Percentiles rank a stretch among this genome's conserved stretches.
Evolutionary conservation across 257 asterid species (phyloP).

Genomic region (Verbena officinalis): DNA sequence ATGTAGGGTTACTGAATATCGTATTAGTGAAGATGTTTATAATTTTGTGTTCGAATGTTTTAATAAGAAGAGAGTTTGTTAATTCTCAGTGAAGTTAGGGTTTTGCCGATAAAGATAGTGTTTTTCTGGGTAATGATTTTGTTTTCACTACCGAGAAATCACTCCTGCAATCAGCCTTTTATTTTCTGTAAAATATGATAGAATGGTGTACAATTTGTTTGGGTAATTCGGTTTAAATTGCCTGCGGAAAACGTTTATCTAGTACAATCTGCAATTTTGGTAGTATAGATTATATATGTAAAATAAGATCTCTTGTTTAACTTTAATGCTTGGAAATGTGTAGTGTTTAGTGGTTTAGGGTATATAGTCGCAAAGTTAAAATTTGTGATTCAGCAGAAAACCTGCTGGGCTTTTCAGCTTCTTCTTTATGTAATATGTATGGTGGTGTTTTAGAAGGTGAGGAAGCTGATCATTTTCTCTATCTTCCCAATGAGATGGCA

Average conservation of each 20-base stretch:
- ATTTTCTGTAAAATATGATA: neutral
- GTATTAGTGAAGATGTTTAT: neutral
- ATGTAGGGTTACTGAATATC: neutral
- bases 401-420: constrained; percentile 13
- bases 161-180: neutral
- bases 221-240: neutral
- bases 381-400: neutral
- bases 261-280: neutral
- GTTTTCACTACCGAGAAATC: constrained; percentile 5
- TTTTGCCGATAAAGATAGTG: constrained; percentile 6
- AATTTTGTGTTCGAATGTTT: neutral
- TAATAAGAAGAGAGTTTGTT: neutral
- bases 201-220: neutral
- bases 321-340: neutral
- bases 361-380: constrained; percentile 5
- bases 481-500: constrained; percentile 36
- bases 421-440: constrained; percentile 23
- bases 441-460: constrained; percentile 37
- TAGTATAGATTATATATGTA: neutral
- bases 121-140: constrained; percentile 8
- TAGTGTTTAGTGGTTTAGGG: neutral
- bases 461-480: constrained; percentile 37
- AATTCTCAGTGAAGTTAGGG: constrained; percentile 9
- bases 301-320: constrained; percentile 4
- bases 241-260: neutral